Evolutionary conservation across 2,329 filamentous ascomycete genomes (phyloP).

Genomic region (Pseudopyricularia javanii): DNA sequence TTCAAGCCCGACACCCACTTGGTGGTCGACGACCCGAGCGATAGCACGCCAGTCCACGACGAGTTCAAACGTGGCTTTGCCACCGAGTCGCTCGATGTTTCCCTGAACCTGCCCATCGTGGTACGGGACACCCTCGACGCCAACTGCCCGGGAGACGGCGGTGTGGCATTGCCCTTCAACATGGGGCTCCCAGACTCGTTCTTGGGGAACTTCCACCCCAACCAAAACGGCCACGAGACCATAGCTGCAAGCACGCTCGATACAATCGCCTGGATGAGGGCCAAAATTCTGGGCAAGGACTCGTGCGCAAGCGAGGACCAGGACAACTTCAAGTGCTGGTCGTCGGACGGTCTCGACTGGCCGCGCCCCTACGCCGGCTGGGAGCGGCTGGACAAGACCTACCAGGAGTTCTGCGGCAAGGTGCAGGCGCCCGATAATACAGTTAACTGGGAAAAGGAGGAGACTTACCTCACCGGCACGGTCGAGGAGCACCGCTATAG

Average conservation of each 20-base stretch:
- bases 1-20: constrained; percentile 15
- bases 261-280: constrained; percentile 9
- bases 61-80: constrained; percentile 3
- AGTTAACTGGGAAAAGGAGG: constrained; percentile 9
- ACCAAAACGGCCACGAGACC: constrained; percentile 12
- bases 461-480: constrained; percentile 11
- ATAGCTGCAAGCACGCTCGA: constrained; percentile 16
- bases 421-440: constrained; percentile 7
- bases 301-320: constrained; percentile 5
- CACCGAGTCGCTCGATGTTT: constrained; percentile 5
- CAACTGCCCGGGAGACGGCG: constrained; percentile 14
- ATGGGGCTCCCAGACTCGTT: constrained; percentile 18
- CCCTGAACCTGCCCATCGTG: constrained; percentile 10
- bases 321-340: constrained; percentile 15
- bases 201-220: constrained; percentile 20
- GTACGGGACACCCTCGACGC: constrained; percentile 11
- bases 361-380: constrained; percentile 16
- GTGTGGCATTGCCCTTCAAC: constrained; percentile 5
- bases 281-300: constrained; percentile 9
- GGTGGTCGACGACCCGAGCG: neutral
- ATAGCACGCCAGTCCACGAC: neutral
- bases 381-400: constrained; percentile 12
- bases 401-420: constrained; percentile 16
- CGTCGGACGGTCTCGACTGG: constrained; percentile 9
- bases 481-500: constrained; percentile 13